phyloP scores from a whole-genome alignment of 768 basidiomycete species.

The Phylloporus sp. region DNA sequence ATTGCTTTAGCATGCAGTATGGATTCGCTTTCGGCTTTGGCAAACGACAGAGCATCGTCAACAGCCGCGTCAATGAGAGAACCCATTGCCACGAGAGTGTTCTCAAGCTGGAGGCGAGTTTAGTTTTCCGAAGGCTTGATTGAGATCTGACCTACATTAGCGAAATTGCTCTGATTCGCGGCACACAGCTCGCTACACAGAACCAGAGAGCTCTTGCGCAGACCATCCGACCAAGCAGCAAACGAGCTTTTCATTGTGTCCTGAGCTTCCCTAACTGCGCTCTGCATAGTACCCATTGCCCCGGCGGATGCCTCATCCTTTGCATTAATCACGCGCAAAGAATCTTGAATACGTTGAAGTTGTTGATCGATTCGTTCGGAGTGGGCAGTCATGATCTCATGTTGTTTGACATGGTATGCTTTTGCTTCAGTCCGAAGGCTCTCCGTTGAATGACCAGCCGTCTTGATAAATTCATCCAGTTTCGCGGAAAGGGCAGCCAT shows the following conservation, averaged over 20 bases:
- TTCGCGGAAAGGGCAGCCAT: constrained; percentile 51
- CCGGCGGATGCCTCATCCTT: constrained; percentile 55
- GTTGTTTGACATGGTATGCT: constrained; percentile 52
- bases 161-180: constrained; percentile 42
- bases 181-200: constrained; percentile 46
- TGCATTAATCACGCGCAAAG: constrained; percentile 50
- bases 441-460: constrained; percentile 48
- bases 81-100: constrained; percentile 54
- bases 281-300: constrained; percentile 46
- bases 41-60: constrained; percentile 53
- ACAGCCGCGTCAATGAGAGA: constrained; percentile 59
- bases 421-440: constrained; percentile 56
- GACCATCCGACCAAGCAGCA: constrained; percentile 49
- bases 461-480: constrained; percentile 59
- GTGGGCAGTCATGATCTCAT: constrained; percentile 47
- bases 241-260: constrained; percentile 51
- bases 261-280: constrained; percentile 48
- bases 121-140: neutral
- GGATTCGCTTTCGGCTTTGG: constrained; percentile 51
- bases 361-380: constrained; percentile 57
- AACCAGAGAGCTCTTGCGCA: constrained; percentile 46
- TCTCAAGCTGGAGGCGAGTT: constrained; percentile 42
- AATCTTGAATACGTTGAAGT: constrained; percentile 48
- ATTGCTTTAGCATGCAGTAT: constrained; percentile 47
- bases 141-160: constrained; percentile 33